Evolutionary conservation across 805 yeast species (phyloP).

Genomic region (Starmera amethionina): DNA sequence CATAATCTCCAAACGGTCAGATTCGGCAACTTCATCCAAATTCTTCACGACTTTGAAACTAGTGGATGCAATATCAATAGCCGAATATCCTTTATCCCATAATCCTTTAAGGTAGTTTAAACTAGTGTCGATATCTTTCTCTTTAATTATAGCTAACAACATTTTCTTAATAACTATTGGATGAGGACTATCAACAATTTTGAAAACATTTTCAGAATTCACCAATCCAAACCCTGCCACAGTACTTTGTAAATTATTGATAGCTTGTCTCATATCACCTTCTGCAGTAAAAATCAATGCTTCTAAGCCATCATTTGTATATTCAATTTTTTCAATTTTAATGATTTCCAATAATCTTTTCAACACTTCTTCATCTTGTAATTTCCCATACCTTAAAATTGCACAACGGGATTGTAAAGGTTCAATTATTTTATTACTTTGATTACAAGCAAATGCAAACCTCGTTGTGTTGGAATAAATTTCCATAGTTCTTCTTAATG

Average conservation of each 20-base stretch:
- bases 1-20: constrained; percentile 61
- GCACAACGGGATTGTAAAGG: constrained; percentile 97
- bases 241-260: constrained; percentile 88
- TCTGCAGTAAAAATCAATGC: constrained; percentile 93
- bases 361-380: constrained; percentile 79
- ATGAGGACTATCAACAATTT: constrained; percentile 93
- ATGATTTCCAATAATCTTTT: constrained; percentile 64
- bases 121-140: constrained; percentile 51
- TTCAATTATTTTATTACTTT: constrained; percentile 87
- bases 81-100: constrained; percentile 88
- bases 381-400: constrained; percentile 71
- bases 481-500: constrained; percentile 93
- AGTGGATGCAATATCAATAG: constrained; percentile 86
- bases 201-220: constrained; percentile 87
- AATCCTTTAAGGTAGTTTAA: constrained; percentile 52
- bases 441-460: constrained; percentile 98
- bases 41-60: constrained; percentile 82
- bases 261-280: constrained; percentile 98
- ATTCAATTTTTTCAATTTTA: constrained; percentile 60
- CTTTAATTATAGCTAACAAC: constrained; percentile 38
- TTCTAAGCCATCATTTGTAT: constrained; percentile 81
- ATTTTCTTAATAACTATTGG: constrained; percentile 74
- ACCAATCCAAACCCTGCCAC: constrained; percentile 90
- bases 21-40: constrained; percentile 58
- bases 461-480: constrained; percentile 91